phyloP scores from a whole-genome alignment of 176 grass and related monocot species.

The Ampelocalamus luodianensis region DNA sequence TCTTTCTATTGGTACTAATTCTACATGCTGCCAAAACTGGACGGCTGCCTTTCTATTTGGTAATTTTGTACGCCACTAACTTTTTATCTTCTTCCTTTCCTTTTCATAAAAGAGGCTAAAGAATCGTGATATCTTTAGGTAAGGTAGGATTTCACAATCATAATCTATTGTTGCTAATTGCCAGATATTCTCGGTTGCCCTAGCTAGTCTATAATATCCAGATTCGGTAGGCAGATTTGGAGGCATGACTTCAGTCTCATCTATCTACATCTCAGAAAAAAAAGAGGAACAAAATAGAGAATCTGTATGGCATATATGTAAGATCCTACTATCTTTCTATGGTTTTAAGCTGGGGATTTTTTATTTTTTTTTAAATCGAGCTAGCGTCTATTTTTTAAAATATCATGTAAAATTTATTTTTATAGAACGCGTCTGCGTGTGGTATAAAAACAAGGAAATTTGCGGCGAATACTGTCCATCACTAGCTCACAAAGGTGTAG shows the following conservation, averaged over 20 bases:
- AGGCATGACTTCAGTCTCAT: not conserved
- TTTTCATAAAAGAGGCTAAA: not conserved
- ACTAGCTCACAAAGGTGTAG: not conserved
- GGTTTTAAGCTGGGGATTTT: not conserved
- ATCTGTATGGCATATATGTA: not conserved
- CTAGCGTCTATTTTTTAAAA: not conserved
- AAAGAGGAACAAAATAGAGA: not conserved
- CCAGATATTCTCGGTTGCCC: not conserved
- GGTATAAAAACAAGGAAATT: not conserved
- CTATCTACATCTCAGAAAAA: not conserved
- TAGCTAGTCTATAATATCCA: not conserved
- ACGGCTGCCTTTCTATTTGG: not conserved
- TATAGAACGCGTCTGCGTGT: fast-evolving
- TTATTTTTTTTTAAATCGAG: not conserved
- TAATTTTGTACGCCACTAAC: not conserved
- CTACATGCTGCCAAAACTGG: not conserved
- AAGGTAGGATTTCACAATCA: constrained; percentile 10
- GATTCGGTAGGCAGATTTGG: not conserved
- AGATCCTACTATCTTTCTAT: not conserved
- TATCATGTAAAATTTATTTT: not conserved
- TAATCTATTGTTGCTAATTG: not conserved
- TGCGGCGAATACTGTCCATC: not conserved
- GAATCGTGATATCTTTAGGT: constrained; percentile 14
- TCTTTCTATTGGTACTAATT: not conserved
- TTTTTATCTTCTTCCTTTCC: constrained; percentile 31